Evolutionary conservation across 371 early-diverging fungal species (phyloP).

Genomic region (Mucor saturninus): DNA sequence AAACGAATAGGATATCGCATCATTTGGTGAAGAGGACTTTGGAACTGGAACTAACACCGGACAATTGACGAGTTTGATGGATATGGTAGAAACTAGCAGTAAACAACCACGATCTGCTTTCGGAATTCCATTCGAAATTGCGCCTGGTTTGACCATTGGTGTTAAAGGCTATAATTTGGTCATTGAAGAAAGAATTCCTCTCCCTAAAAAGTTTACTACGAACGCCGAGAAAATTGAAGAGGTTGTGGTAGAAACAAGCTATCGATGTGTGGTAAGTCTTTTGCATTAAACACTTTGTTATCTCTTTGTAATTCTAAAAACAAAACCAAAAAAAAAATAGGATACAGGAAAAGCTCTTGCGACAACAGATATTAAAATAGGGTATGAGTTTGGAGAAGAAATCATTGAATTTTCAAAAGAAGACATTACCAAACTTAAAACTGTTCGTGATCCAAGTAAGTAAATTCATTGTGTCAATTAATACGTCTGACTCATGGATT

Average conservation of each 20-base stretch:
- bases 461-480: neutral
- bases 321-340: constrained; percentile 18
- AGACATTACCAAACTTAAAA: constrained; percentile 54
- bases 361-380: constrained; percentile 60
- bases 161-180: constrained; percentile 36
- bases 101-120: constrained; percentile 17
- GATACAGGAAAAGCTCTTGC: constrained; percentile 58
- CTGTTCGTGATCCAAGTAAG: constrained; percentile 59
- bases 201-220: constrained; percentile 50
- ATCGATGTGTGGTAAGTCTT: constrained; percentile 51
- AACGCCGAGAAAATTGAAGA: constrained; percentile 58
- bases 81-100: constrained; percentile 5
- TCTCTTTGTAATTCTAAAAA: neutral
- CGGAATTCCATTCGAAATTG: constrained; percentile 21
- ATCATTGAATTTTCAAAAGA: constrained; percentile 64
- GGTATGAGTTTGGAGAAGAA: constrained; percentile 62
- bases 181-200: constrained; percentile 52
- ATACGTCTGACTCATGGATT: too few species aligned
- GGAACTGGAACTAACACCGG: neutral
- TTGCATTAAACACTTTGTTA: neutral
- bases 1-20: neutral
- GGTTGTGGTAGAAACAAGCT: constrained; percentile 59
- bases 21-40: neutral
- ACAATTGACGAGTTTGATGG: constrained; percentile 2
- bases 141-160: constrained; percentile 11